Evolutionary conservation across 164 flowering plant genomes (phyloP), one percentile per base, ranked within the genome.

Genomic region (Nymphaea thermarum): DNA sequence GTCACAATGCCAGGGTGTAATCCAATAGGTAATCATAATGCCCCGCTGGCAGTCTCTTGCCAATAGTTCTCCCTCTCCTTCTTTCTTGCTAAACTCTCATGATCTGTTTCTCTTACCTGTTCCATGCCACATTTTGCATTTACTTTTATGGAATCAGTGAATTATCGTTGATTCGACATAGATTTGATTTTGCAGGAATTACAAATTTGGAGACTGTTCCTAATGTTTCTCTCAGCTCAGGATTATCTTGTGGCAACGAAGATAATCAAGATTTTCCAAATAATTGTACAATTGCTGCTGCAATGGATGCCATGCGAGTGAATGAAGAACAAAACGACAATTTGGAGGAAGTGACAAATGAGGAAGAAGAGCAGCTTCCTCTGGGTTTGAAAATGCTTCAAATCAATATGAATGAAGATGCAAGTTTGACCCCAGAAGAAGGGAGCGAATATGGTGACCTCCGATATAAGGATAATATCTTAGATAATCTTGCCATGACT

Each of bases 391-490:
- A 71, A 55, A 63, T 75, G 69, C 72, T 71, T 66, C 74, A 71
- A 66, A 71, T 68, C 55, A 71, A 75, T 63, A 72, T 75, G 78
- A 71, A 75, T 63, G 78, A 75, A 47, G 72, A 71, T 75, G 78
- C 78, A 68, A 71, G 74, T 55, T 71, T 71, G 70, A 68, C 72
- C 11, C 72, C 71, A 43, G 75, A 75, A 63, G 72, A 69, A 43
- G 70, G 71, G 1, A 66, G 69, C 7, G 72, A 71, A 6, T 71
- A 71, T 66, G 78, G 67, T 4, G 72, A 71, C 66, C 65, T 75
- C 72, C 75, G 68, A 41, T 71, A 62, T 69, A 71, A 75, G 71
- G 66, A 66, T 60, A 71, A 71, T 59, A 62, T 75, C 55, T 47
- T 71, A 68, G 78, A 75, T 62, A 75, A 75, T 47, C 71, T 75